Evolutionary conservation across 2,329 filamentous ascomycete genomes (phyloP), one percentile per base, ranked within the genome.

Genomic region (Apiospora hydei): DNA sequence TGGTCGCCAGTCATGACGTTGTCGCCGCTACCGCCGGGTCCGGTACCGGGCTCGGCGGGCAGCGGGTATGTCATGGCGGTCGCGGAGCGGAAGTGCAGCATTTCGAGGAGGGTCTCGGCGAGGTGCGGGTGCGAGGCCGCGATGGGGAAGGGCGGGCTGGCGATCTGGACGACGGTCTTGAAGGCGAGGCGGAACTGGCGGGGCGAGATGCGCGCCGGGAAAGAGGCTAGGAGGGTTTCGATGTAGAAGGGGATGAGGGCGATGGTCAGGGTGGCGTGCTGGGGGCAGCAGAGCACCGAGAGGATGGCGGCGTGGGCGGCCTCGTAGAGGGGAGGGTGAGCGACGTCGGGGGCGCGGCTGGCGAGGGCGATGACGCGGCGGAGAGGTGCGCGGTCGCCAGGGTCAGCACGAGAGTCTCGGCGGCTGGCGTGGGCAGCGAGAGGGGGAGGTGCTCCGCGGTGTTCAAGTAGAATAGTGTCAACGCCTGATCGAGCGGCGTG

Each of bases 391-490:
- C 88, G 6, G 90, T 88, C 8, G 94, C 93, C 1, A 94, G 92
- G 46, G 91, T 88, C 70, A 97, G 85, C 21, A 97, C 88, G 1
- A 97, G 85, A 3, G 89, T 85, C 76, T 97, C 93, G 77, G 91
- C 94, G 3, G 89, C 87, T 4, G 87, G 83, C 0, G 92, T 87
- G 0, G 93, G 85, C 1, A 98, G 82, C 3, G 90, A 84, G 11
- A 95, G 85, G 0, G 94, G 91, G 73, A 98, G 91, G 80, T 97
- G 94, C 80, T 98, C 95, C 2, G 93, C 92, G 0, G 92, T 89
- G 78, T 97, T 96, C 74, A 98, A 88, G 82, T 97, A 97, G 84
- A 94, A 98, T 21, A 97, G 88, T 79, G 96, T 93, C n/a, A 96
- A 84, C 24, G 89, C 92, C 72, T 93, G 88, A 76, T 94, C 89